Base-by-base conservation (phyloP, 352 stramenopile species). In the Phytophthora brassicae region DNA sequence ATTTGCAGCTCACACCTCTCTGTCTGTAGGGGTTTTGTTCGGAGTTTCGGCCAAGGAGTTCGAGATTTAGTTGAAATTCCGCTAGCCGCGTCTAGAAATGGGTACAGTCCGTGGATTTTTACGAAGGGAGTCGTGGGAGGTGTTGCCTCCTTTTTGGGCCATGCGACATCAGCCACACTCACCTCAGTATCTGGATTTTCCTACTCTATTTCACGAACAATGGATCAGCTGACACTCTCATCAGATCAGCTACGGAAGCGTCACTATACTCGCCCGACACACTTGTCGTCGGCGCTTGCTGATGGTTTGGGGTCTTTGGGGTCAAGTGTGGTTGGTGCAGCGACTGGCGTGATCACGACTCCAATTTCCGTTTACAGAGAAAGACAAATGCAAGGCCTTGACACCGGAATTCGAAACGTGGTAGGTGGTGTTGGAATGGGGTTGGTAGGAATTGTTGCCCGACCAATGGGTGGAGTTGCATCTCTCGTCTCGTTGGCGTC, bases 11-110 rank as follows among this genome's bases (percentile, higher is more conserved):
- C 12, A 68, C 31, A 68, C 31, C 14, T 53, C 41, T 53, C 4
- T 56, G 52, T 42, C 3, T 48, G 13, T 52, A 94, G 86, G 23
- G 86, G 86, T 3, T 95, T 95, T 61, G 63, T 92, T 43, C 78
- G 86, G 11, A 88, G 75, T 45, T 77, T 95, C 22, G 72, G 84
- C 26, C 66, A 76, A 39, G 86, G 86, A 23, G 57, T 93, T 42
- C 77, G 78, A n/a, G 78, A 93, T 59, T 57, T 95, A 19, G 81
- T 95, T 46, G 80, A 91, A 64, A 88, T 93, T 19, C 86, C 86
- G 2, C 56, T 93, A 3, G 71, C 80, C 12, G 81, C 83, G 5
- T 80, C 75, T n/a, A 61, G 70, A 54, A 75, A 90, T 52, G 84
- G 86, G 14, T 93, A 91, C 71, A 91, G 76, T 55, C 86, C 86